Evolutionary conservation across 1,284 basidiomycete species (phyloP).

Genomic region (Boletus semigastroideus): DNA sequence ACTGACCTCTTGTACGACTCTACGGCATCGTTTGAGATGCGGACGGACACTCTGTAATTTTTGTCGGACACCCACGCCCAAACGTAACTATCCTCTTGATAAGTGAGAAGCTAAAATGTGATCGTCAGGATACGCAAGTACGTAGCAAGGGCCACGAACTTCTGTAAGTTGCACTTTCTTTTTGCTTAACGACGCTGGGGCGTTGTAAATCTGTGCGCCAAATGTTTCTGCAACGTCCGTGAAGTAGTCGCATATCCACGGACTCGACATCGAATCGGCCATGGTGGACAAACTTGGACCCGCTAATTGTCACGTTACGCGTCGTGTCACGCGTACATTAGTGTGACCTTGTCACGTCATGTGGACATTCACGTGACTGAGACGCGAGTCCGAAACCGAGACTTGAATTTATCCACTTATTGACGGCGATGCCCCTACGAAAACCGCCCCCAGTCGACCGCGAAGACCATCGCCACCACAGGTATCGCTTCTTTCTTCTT

Average conservation of each 20-base stretch:
- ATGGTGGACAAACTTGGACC: conserved; percentile 13
- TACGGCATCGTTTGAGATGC: conserved; percentile 41
- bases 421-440: conserved; percentile 20
- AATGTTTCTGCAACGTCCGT: conserved; percentile 45
- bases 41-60: conserved; percentile 36
- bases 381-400: conserved; percentile 16
- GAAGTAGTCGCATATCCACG: conserved; percentile 58
- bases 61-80: conserved; percentile 50
- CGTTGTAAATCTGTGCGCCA: conserved; percentile 43
- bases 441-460: conserved; percentile 22
- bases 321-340: conserved; percentile 18
- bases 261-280: conserved; percentile 36
- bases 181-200: conserved; percentile 34
- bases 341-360: conserved; percentile 24
- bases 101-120: conserved; percentile 36
- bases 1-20: conserved; percentile 33
- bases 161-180: conserved; percentile 56
- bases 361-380: conserved; percentile 22
- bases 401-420: neutral
- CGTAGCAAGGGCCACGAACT: conserved; percentile 31
- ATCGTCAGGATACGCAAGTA: conserved; percentile 10
- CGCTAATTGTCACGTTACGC: conserved; percentile 10
- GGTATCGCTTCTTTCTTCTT: neutral
- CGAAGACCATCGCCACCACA: neutral
- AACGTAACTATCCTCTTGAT: conserved; percentile 37